Conservation (phyloP, 306 rosid species). For the Lathyrus oleraceus region DNA sequence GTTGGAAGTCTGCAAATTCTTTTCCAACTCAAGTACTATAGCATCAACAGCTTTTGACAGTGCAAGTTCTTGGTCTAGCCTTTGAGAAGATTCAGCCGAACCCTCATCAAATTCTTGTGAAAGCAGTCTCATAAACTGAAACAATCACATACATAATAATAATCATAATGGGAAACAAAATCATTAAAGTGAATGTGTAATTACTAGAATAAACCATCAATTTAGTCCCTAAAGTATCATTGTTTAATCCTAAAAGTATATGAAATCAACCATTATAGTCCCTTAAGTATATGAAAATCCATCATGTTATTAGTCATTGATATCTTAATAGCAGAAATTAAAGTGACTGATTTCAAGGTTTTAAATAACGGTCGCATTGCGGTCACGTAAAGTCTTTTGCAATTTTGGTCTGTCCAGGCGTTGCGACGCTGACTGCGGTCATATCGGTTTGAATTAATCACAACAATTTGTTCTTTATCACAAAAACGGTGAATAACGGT, state of each 20-base stretch:
- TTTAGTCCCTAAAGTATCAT: not conserved
- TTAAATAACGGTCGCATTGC: too few species aligned
- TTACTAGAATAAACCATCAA: not conserved
- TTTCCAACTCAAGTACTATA: conserved; percentile 55
- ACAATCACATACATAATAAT: conserved; percentile 32
- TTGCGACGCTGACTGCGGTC: too few species aligned
- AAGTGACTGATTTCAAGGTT: not conserved
- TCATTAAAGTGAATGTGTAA: not conserved
- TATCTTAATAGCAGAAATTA: not conserved
- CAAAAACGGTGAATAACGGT: too few species aligned
- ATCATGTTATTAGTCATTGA: not conserved
- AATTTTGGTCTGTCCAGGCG: too few species aligned
- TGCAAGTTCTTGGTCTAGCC: conserved; percentile 65
- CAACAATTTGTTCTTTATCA: too few species aligned
- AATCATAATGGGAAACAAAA: not conserved
- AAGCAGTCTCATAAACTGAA: conserved; percentile 76
- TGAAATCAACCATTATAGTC: not conserved
- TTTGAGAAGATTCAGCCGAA: conserved; percentile 62
- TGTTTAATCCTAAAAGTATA: not conserved
- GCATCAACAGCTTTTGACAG: conserved; percentile 66
- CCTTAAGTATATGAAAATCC: not conserved
- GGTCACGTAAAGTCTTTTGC: too few species aligned
- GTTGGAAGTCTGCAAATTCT: conserved; percentile 39
- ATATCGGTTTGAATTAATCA: too few species aligned
- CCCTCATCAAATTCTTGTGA: conserved; percentile 57